A percentile compares a stretch with the other conserved stretches of the same genome.
Conservation (phyloP, 495 filamentous ascomycete species). For the Aspergillus conjunctus region DNA sequence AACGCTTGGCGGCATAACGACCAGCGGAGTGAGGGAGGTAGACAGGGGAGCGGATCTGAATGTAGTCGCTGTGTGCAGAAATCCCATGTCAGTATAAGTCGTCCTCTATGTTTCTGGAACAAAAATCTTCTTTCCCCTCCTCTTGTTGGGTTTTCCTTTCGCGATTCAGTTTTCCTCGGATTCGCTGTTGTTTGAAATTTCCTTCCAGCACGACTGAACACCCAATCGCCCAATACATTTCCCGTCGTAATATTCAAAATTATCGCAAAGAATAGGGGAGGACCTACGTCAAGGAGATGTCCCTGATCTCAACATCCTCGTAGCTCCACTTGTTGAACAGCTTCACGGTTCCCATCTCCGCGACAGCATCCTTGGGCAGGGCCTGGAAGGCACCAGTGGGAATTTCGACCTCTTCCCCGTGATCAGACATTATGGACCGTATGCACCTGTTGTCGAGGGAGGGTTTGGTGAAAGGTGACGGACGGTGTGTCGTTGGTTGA, state of each 20-base stretch:
- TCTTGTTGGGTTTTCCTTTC: constrained; percentile 4
- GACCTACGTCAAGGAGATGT: constrained; percentile 99
- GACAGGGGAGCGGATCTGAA: constrained; percentile 97
- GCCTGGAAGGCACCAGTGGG: constrained; percentile 65
- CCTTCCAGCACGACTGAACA: constrained; percentile 15
- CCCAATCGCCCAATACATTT: constrained; percentile 22
- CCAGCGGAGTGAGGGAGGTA: constrained; percentile 98
- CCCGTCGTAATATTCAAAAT: constrained; percentile 6
- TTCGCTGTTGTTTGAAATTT: constrained; percentile 4
- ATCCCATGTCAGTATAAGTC: constrained; percentile 48
- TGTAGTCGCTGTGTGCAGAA: constrained; percentile 79
- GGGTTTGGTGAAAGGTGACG: constrained; percentile 44
- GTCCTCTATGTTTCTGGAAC: constrained; percentile 10
- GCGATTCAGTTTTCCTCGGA: constrained; percentile 5
- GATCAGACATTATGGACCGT: constrained; percentile 85
- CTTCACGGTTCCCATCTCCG: constrained; percentile 91
- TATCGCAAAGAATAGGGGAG: constrained; percentile 30
- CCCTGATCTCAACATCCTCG: constrained; percentile 98
- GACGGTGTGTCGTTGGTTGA: constrained; percentile 50
- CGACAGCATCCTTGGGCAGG: constrained; percentile 91
- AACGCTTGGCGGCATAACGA: constrained; percentile 98
- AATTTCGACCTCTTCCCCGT: constrained; percentile 89
- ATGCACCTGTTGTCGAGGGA: constrained; percentile 47
- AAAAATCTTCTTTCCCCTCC: constrained; percentile 11
- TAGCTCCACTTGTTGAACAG: constrained; percentile 98